Base-by-base conservation (phyloP, 2,329 filamentous ascomycete genomes). In the Fusarium chuoi region DNA sequence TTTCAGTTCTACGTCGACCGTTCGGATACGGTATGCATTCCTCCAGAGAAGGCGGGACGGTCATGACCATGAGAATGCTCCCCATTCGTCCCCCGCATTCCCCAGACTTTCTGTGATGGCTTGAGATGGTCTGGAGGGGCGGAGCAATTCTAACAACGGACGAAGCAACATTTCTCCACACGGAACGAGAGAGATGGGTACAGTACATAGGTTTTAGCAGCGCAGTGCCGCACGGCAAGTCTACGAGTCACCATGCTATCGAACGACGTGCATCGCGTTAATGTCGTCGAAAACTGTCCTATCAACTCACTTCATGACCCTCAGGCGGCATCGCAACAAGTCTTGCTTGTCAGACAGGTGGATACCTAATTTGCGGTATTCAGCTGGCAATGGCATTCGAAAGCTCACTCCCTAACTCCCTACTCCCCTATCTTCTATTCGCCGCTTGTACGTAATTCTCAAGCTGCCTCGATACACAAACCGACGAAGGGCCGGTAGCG, bases 61-160 rank as follows among this genome's bases (percentile, higher is more conserved):
- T 59, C 62, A 71, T 62, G 35, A 30, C 28, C 15, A 52, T 35
- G 54, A 61, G 24, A 46, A 69, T 61, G 30, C 33, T 56, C 54
- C 64, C 58, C 41, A 62, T 64, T 62, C 60, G 67, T 59, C 55
- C 71, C 71, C 71, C 71, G 51, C 71, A 74, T 74, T 74, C 71
- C 71, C 71, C 71, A 72, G 71, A 74, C 67, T 72, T 62, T 62
- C 57, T 10, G 57, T 62, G 59, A 65, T 70, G 54, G 45, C 62
- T 67, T 54, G 54, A 46, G 62, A 44, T 56, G 36, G 28, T 24
- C 45, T 62, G 39, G 33, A 62, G 44, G 44, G 48, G 69, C 65
- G 65, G 58, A 69, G 58, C 56, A 54, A 51, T 69, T 30, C 41
- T 28, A 65, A 30, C 45, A 49, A 61, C 36, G 51, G 26, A 54